A percentile compares a stretch with the other conserved stretches of the same genome.
Evolutionary conservation across 208 protist genomes (phyloP).

Genomic region (Crithidia thermophila): DNA sequence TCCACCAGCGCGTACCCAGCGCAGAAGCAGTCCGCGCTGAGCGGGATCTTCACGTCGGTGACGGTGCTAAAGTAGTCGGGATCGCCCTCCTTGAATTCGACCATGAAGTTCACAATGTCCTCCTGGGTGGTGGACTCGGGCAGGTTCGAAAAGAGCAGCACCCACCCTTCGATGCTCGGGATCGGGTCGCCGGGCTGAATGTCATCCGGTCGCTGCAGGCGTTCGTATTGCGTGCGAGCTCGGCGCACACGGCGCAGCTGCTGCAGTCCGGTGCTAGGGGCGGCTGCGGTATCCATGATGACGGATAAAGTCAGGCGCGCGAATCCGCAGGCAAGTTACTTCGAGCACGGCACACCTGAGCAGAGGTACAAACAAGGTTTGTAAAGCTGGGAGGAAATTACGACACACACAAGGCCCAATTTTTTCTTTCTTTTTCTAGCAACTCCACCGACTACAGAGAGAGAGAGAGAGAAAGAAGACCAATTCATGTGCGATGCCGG

Average conservation of each 20-base stretch:
- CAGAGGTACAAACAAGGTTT: neutral
- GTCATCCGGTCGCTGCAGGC: constrained; percentile 63
- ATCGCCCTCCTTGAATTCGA: constrained; percentile 46
- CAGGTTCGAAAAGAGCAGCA: constrained; percentile 74
- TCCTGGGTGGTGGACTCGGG: constrained; percentile 62
- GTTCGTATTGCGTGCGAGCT: constrained; percentile 71
- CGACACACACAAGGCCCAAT: neutral
- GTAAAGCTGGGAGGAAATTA: no score
- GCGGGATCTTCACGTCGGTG: constrained; percentile 64
- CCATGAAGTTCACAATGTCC: constrained; percentile 69
- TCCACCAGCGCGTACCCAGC: constrained; percentile 84
- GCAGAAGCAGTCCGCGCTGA: constrained; percentile 72
- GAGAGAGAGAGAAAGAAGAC: neutral
- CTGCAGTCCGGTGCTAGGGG: constrained; percentile 30
- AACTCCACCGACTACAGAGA: no score
- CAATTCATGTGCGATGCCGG: neutral
- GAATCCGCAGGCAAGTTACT: neutral
- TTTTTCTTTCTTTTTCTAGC: no score
- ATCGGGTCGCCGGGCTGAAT: constrained; percentile 62
- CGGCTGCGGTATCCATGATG: constrained; percentile 21
- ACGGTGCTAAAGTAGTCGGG: constrained; percentile 69
- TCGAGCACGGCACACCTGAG: neutral
- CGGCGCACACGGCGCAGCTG: constrained; percentile 70
- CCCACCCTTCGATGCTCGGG: constrained; percentile 88
- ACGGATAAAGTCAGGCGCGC: neutral